These are phyloP conservation scores for Zasmidium angulare DNA, from an alignment of 2,329 filamentous ascomycete species.

Conservation along the genomic window DNA sequence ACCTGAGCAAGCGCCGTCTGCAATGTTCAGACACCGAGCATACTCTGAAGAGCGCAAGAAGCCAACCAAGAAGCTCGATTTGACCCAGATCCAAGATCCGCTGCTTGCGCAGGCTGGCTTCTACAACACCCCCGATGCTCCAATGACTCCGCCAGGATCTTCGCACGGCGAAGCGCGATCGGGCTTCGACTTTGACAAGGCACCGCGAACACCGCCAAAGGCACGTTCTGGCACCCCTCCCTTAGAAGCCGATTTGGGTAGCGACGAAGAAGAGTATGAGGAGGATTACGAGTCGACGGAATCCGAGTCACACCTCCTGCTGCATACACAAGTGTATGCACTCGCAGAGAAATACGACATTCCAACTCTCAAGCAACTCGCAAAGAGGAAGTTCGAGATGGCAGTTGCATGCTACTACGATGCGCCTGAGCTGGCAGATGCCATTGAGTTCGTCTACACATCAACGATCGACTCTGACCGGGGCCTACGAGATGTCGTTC, in stretches of 20 bases:
- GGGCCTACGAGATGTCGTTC: conserved; percentile 48
- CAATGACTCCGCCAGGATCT: conserved; percentile 23
- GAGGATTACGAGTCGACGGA: conserved; percentile 37
- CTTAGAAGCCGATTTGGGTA: conserved; percentile 33
- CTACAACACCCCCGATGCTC: conserved; percentile 22
- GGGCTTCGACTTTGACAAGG: conserved; percentile 22
- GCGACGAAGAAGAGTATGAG: conserved; percentile 38
- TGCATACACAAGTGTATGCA: conserved; percentile 51
- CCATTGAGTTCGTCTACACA: conserved; percentile 51
- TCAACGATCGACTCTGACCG: conserved; percentile 51
- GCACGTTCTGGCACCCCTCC: conserved; percentile 24
- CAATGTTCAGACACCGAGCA: conserved; percentile 35
- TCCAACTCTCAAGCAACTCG: conserved; percentile 46
- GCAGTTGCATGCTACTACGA: conserved; percentile 46
- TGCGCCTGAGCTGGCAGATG: conserved; percentile 47
- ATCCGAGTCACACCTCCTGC: conserved; percentile 43
- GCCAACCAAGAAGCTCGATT: conserved; percentile 33
- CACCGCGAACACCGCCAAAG: conserved; percentile 23
- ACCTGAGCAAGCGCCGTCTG: conserved; percentile 26
- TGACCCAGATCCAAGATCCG: conserved; percentile 37
- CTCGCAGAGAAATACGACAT: conserved; percentile 55
- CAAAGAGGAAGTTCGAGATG: conserved; percentile 47
- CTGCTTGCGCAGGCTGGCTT: conserved; percentile 36
- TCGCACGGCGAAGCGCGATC: conserved; percentile 10
- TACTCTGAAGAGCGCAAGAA: conserved; percentile 27